Evolutionary conservation across 2,329 filamentous ascomycete species (phyloP), one percentile per base, ranked within the genome.

Genomic region (Penicillium sp.): DNA sequence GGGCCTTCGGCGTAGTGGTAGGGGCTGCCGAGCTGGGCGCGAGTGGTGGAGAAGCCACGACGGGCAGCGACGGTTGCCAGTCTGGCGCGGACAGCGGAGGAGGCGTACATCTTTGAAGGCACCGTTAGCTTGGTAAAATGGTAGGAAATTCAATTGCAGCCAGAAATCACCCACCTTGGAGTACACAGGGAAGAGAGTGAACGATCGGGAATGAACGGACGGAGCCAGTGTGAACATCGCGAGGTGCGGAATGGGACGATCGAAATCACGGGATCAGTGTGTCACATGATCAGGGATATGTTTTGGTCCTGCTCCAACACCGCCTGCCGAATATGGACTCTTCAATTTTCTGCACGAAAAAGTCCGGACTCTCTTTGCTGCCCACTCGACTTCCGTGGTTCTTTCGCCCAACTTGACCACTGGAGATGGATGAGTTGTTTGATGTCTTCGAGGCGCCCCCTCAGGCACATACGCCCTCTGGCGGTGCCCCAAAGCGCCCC

Each of bases 1-100:
- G 91, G 87, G 54, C 91, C 93, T 77, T 97, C 91, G 59, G 91
- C 85, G 78, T 98, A 98, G 79, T 98, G 93, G 84, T 94, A 96
- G 52, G 90, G 90, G 68, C 87, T 94, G 60, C 78, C 80, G 68
- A 94, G 75, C 70, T 87, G 88, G 67, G 85, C 73, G 64, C 87
- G 87, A 68, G 91, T 94, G 64, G 87, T 82, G 72, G 89, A 85
- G 84, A 98, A 96, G 75, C 85, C 88, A 72, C 93, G 90, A 76
- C 89, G 88, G 79, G 84, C 79, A 74, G 89, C 77, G 66, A 83
- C 70, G 65, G 82, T 81, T 67, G 83, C 77, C 65, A 71, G 64
- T 56, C 69, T 62, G 72, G 81, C 78, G 68, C 85, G 84, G 73
- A 80, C 68, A 57, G 75, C 75, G 57, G 77, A 66, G 67, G 76